Evolutionary conservation across 208 protist species (phyloP).

Genomic region (Wallacemonas collosoma): DNA sequence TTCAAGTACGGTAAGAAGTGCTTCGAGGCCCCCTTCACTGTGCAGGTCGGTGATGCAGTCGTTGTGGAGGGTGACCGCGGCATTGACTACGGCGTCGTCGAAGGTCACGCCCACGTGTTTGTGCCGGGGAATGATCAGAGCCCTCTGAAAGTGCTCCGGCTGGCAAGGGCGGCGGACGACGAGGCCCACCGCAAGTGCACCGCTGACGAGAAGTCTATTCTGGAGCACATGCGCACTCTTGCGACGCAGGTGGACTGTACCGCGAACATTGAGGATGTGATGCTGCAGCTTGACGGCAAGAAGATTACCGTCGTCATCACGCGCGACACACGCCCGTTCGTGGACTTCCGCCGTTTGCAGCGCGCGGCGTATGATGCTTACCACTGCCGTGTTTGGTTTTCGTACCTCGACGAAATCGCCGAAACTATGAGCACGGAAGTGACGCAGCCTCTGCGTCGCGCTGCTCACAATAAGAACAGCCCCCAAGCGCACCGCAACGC

Average conservation of each 20-base stretch:
- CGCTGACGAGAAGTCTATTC: slow-evolving; percentile 49
- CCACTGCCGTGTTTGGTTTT: slow-evolving; percentile 82
- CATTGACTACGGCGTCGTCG: slow-evolving; percentile 67
- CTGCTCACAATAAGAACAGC: slow-evolving; percentile 8
- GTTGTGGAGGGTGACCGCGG: slow-evolving; percentile 82
- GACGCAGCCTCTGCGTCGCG: slow-evolving; percentile 31
- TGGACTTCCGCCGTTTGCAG: slow-evolving; percentile 83
- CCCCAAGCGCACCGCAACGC: slow-evolving; percentile 10
- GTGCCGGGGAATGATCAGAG: slow-evolving; percentile 4
- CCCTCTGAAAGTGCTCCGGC: slow-evolving; percentile 29
- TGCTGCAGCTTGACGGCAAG: slow-evolving; percentile 77
- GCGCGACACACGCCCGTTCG: slow-evolving; percentile 43
- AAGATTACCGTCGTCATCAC: slow-evolving; percentile 84
- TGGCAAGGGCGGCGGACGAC: slow-evolving; percentile 45
- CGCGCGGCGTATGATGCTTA: slow-evolving; percentile 71
- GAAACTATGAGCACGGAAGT: slow-evolving; percentile 64
- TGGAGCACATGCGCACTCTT: slow-evolving; percentile 48
- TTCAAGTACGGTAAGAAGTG: slow-evolving; percentile 82
- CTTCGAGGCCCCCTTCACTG: slow-evolving; percentile 36
- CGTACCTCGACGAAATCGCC: slow-evolving; percentile 79
- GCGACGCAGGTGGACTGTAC: slow-evolving; percentile 50
- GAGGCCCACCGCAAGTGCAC: slow-evolving; percentile 32
- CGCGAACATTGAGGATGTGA: slow-evolving; percentile 58
- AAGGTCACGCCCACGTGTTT: slow-evolving; percentile 22
- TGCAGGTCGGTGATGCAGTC: slow-evolving; percentile 43